A percentile compares a stretch with the other conserved stretches of the same genome.
Conservation (phyloP, 176 grass and related monocot genomes). For the bread wheat (Triticum aestivum) region DNA sequence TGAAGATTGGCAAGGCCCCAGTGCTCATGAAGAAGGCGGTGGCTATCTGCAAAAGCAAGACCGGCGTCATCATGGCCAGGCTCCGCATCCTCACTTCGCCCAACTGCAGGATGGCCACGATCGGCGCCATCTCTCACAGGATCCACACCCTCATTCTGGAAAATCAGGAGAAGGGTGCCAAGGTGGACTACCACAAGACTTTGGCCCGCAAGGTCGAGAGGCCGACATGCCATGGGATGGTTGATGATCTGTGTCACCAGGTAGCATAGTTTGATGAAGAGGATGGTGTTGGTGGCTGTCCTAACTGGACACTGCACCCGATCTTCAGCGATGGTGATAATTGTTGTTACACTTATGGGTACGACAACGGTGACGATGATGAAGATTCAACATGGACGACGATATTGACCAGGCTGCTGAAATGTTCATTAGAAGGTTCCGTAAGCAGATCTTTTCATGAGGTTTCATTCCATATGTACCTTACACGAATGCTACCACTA, state of each 20-base stretch:
- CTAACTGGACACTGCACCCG: background rate
- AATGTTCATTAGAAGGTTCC: conserved; percentile 78
- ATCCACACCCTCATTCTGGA: conserved; percentile 52
- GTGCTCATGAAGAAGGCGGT: conserved; percentile 68
- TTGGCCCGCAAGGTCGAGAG: conserved; percentile 13
- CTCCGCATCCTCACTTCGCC: conserved; percentile 44
- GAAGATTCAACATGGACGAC: conserved; percentile 56
- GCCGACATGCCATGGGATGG: background rate
- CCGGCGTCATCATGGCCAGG: conserved; percentile 42
- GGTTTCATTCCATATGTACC: background rate
- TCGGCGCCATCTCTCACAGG: conserved; percentile 45
- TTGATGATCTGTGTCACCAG: background rate
- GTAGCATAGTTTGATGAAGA: background rate
- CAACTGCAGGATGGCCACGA: conserved; percentile 33
- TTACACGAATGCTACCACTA: background rate
- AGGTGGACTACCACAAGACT: background rate
- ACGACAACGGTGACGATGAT: background rate
- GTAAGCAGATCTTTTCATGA: conserved; percentile 34
- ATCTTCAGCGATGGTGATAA: background rate
- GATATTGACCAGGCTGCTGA: conserved; percentile 69
- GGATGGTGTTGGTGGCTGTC: background rate
- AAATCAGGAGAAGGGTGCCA: background rate
- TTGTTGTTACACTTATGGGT: background rate
- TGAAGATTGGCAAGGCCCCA: conserved; percentile 59
- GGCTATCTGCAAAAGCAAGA: conserved; percentile 48